Evolutionary conservation across 176 grass and related monocot genomes (phyloP).

Genomic region (Oryza longistaminata): DNA sequence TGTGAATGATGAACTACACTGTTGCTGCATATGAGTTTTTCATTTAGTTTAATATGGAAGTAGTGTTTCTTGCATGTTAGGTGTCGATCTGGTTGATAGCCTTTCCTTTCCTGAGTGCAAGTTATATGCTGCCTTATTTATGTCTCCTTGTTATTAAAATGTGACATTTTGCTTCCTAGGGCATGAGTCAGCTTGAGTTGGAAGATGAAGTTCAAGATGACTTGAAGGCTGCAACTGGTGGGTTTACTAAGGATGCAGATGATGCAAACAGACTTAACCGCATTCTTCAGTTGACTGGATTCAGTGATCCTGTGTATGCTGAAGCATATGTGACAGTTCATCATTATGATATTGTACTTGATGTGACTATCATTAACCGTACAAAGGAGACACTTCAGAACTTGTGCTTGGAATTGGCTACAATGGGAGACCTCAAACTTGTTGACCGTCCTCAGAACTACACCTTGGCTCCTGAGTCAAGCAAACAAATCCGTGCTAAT

Average conservation of each 20-base stretch:
- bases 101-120: background rate
- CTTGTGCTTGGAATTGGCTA: slow-evolving; percentile 65
- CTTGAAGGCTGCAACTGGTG: slow-evolving; percentile 64
- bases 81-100: background rate
- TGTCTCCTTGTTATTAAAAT: background rate
- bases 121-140: background rate
- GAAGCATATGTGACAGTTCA: slow-evolving; percentile 68
- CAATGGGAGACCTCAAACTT: slow-evolving; percentile 69
- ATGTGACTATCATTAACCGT: slow-evolving; percentile 72
- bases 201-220: slow-evolving; percentile 70
- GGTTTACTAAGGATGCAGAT: slow-evolving; percentile 55
- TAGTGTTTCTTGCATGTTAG: background rate
- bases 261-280: slow-evolving; percentile 54
- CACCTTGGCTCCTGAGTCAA: slow-evolving; percentile 59
- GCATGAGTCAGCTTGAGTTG: slow-evolving; percentile 67
- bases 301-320: slow-evolving; percentile 67
- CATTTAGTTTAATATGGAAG: background rate
- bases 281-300: slow-evolving; percentile 63
- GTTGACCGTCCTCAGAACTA: slow-evolving; percentile 67
- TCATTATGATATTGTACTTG: slow-evolving; percentile 67
- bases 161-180: slow-evolving; percentile 44
- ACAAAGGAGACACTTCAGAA: slow-evolving; percentile 69
- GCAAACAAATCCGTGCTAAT: slow-evolving; percentile 62
- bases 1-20: background rate
- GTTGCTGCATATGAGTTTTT: background rate